A percentile compares a stretch with the other conserved stretches of the same genome.
Conservation (phyloP, 1,139 yeast species). For the Yamadazyma sp. region DNA sequence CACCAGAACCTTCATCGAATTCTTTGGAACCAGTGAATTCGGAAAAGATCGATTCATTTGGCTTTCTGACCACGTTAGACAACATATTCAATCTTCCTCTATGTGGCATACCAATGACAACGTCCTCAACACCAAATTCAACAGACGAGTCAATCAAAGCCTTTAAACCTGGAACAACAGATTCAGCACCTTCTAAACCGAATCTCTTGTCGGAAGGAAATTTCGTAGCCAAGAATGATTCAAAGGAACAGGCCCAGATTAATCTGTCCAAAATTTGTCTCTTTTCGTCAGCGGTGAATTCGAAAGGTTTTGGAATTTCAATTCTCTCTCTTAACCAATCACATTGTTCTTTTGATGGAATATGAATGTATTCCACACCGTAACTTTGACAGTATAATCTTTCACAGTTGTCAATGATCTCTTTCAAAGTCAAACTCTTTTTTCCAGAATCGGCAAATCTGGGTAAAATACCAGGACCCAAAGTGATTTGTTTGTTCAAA, state of each 20-base stretch:
- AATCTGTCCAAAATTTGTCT: slow-evolving; percentile 94
- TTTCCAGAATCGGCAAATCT: slow-evolving; percentile 75
- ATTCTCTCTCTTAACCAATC: slow-evolving; percentile 98
- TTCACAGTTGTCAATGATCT: slow-evolving; percentile 78
- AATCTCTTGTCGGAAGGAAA: slow-evolving; percentile 98
- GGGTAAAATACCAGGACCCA: slow-evolving; percentile 98
- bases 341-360: slow-evolving; percentile 92
- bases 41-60: slow-evolving; percentile 94
- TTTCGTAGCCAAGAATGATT: slow-evolving; percentile 86
- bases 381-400: slow-evolving; percentile 81
- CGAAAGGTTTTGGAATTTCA: slow-evolving; percentile 87
- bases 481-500: slow-evolving; percentile 75
- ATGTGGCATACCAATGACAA: slow-evolving; percentile 99
- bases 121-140: slow-evolving; percentile 90
- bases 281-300: slow-evolving; percentile 84
- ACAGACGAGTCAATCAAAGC: slow-evolving; percentile 93
- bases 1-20: slow-evolving; percentile 94
- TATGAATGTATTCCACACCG: slow-evolving; percentile 95
- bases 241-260: slow-evolving; percentile 96
- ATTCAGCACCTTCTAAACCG: slow-evolving; percentile 98
- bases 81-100: slow-evolving; percentile 98
- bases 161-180: slow-evolving; percentile 96
- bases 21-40: slow-evolving; percentile 92
- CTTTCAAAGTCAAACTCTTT: slow-evolving; percentile 69
- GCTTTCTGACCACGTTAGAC: slow-evolving; percentile 97